Conservation (phyloP, 2,329 filamentous ascomycete genomes). For the Leptosphaerulina australis region DNA sequence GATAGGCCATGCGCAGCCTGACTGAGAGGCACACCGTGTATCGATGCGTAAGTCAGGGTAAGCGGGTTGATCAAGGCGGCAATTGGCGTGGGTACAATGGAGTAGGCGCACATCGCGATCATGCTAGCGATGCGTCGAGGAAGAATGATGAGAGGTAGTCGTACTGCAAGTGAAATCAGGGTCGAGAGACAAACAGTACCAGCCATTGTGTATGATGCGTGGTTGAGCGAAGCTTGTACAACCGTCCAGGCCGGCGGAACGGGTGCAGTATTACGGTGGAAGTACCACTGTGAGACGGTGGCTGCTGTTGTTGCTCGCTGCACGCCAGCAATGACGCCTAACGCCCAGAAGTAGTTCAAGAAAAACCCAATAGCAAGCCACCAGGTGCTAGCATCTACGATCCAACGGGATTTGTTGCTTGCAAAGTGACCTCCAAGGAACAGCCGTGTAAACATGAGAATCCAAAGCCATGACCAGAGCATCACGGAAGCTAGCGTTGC, state of each 20-base stretch:
- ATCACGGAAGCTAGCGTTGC: conserved; percentile 76
- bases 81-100: conserved; percentile 83
- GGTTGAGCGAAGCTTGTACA: conserved; percentile 79
- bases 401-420: conserved; percentile 62
- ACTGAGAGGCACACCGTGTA: conserved; percentile 84
- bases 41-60: conserved; percentile 88
- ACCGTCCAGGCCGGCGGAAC: conserved; percentile 79
- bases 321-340: conserved; percentile 83
- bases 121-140: conserved; percentile 75
- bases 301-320: conserved; percentile 92
- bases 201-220: conserved; percentile 85
- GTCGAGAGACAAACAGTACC: conserved; percentile 91
- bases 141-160: conserved; percentile 82
- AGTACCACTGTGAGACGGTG: conserved; percentile 98
- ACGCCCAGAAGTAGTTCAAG: conserved; percentile 92
- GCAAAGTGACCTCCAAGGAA: conserved; percentile 90
- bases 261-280: conserved; percentile 84
- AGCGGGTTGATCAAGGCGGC: conserved; percentile 87
- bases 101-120: conserved; percentile 73
- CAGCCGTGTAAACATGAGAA: conserved; percentile 93
- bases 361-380: conserved; percentile 94
- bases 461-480: conserved; percentile 93
- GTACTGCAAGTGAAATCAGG: conserved; percentile 77
- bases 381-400: conserved; percentile 89
- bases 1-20: conserved; percentile 78